Percentiles rank a stretch among this genome's conserved stretches.
Conservation (phyloP, 495 filamentous ascomycete genomes). For the Trypethelium eluteriae region DNA sequence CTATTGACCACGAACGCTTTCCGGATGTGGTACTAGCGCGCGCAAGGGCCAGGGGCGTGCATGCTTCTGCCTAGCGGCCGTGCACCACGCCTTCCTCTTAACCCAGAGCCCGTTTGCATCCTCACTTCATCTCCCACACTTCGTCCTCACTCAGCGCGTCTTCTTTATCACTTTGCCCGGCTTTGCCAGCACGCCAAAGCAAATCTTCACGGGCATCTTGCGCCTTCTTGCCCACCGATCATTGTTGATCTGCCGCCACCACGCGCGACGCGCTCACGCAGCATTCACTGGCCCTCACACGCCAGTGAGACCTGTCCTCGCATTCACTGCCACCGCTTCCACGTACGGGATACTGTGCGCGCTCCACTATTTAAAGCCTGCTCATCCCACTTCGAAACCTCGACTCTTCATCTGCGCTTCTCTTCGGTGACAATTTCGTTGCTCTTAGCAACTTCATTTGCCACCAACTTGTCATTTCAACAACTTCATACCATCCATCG, state of each 20-base stretch:
- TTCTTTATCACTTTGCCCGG: neutral
- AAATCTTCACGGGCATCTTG: neutral
- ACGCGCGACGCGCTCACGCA: no score
- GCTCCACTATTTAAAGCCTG: no score
- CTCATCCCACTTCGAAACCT: no score
- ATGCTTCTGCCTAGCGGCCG: constrained; percentile 1
- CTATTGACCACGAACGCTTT: neutral
- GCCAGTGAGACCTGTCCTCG: neutral
- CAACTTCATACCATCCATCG: constrained; percentile 1
- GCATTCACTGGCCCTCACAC: no score
- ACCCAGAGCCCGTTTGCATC: neutral
- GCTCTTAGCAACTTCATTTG: constrained; percentile 5
- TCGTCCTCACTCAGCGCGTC: neutral
- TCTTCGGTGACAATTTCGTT: neutral
- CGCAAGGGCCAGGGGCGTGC: neutral
- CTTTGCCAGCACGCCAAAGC: neutral
- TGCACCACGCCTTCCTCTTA: neutral
- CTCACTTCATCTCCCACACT: constrained; percentile 1
- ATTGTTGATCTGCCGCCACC: no score
- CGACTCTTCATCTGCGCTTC: neutral
- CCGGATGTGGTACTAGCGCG: constrained; percentile 1
- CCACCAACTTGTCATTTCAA: neutral
- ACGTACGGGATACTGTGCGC: neutral
- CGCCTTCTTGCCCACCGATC: neutral
- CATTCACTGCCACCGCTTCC: neutral